Percentiles rank a stretch among this genome's conserved stretches.
Conservation (phyloP, 1,284 basidiomycete species). For the Boletellus sp. region DNA sequence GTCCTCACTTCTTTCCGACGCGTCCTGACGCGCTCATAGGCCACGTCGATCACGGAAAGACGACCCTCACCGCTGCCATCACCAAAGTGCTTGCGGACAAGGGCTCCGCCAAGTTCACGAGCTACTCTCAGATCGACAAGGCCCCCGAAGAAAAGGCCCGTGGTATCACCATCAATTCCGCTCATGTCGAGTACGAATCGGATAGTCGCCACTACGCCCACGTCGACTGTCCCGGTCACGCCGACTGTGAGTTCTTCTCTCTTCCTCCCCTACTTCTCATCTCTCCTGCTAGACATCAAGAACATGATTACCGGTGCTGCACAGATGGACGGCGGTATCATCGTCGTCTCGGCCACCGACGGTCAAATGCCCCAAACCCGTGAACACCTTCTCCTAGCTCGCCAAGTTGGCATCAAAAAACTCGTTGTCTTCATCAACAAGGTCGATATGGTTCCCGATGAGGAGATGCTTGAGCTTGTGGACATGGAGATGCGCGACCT, state of each 20-base stretch:
- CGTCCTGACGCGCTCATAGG: constrained; percentile 40
- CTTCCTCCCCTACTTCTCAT: background rate
- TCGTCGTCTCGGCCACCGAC: constrained; percentile 97
- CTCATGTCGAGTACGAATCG: constrained; percentile 99
- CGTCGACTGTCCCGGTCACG: constrained; percentile 97
- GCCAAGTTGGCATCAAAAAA: constrained; percentile 98
- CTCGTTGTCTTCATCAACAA: constrained; percentile 99
- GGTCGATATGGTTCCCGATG: constrained; percentile 94
- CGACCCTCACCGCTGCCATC: constrained; percentile 97
- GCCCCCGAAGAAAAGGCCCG: constrained; percentile 99
- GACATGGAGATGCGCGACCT: constrained; percentile 99
- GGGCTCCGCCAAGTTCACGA: constrained; percentile 92
- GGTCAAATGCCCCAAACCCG: constrained; percentile 99
- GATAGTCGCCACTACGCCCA: constrained; percentile 93
- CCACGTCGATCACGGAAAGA: constrained; percentile 95
- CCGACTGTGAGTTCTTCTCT: constrained; percentile 66
- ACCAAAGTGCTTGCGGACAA: constrained; percentile 88
- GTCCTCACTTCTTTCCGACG: constrained; percentile 7
- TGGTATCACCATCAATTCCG: constrained; percentile 96
- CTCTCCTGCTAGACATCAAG: constrained; percentile 67
- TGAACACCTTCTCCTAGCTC: constrained; percentile 95
- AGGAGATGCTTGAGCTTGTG: constrained; percentile 98
- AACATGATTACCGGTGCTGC: constrained; percentile 99
- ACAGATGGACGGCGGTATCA: constrained; percentile 97
- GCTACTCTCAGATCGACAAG: constrained; percentile 98